phyloP scores from a whole-genome alignment of 2,329 filamentous ascomycete genomes.

The Cladosporium sp. region DNA sequence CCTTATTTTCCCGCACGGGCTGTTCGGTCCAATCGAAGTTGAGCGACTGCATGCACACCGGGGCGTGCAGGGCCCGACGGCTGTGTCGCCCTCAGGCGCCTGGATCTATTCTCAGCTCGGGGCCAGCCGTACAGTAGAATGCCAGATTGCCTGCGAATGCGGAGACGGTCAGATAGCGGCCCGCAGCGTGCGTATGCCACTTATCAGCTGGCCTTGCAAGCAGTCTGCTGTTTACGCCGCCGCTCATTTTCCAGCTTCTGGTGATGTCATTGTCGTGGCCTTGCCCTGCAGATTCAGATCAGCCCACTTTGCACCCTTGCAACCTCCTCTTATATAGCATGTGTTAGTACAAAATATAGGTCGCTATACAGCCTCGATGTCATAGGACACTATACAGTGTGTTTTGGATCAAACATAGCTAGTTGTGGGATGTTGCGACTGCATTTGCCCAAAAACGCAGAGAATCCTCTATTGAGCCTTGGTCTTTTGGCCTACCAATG shows the following conservation, averaged over 20 bases:
- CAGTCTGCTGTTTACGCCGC: not conserved
- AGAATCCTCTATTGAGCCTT: not conserved
- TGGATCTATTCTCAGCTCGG: no score
- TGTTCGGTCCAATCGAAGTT: no score
- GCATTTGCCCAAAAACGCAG: not conserved
- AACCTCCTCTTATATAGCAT: not conserved
- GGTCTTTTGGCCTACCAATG: not conserved
- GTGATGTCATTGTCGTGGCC: not conserved
- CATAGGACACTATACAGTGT: not conserved
- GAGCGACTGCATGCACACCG: no score
- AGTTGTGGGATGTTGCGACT: not conserved
- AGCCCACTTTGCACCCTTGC: not conserved
- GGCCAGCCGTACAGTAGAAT: no score
- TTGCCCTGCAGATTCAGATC: not conserved
- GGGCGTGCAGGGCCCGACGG: no score
- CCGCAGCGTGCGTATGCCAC: no score
- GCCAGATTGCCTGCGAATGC: no score
- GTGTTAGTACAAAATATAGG: not conserved
- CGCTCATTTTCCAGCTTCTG: not conserved
- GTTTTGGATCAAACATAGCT: not conserved
- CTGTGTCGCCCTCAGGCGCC: no score
- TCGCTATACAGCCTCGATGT: not conserved
- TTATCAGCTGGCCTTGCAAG: no score
- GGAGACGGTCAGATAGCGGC: no score
- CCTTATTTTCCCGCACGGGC: no score